Percentiles rank a stretch among this genome's conserved stretches.
phyloP scores from a whole-genome alignment of 495 filamentous ascomycete species.

The Penicillium cinerascens region DNA sequence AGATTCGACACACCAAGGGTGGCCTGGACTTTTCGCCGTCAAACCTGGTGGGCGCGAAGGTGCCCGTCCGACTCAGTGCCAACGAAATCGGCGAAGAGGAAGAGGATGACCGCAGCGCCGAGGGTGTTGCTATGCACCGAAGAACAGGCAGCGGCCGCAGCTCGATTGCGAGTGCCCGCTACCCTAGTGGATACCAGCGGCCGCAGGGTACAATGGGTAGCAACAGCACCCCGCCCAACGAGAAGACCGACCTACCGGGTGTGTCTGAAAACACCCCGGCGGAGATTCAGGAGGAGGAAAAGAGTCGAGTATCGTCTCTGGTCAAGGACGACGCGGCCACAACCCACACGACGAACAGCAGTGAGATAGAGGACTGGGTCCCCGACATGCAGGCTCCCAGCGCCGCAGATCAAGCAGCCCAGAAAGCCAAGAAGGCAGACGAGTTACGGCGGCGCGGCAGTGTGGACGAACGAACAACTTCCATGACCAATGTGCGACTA shows the following conservation, averaged over 20 bases:
- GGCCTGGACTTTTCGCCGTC: constrained; percentile 68
- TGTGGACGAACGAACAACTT: constrained; percentile 84
- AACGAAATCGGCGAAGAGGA: constrained; percentile 88
- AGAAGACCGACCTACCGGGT: constrained; percentile 48
- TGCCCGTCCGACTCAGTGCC: constrained; percentile 87
- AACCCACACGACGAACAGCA: constrained; percentile 29
- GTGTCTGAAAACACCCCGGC: constrained; percentile 52
- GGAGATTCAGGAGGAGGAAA: constrained; percentile 34
- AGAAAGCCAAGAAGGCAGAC: constrained; percentile 68
- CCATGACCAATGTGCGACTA: constrained; percentile 79
- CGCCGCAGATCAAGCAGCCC: constrained; percentile 44
- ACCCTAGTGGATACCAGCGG: constrained; percentile 50
- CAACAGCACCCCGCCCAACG: constrained; percentile 60
- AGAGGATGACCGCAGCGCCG: constrained; percentile 57
- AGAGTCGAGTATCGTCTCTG: constrained; percentile 37
- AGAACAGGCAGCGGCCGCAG: constrained; percentile 77
- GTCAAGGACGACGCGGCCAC: constrained; percentile 45
- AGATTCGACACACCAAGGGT: constrained; percentile 75
- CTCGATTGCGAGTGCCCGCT: constrained; percentile 66
- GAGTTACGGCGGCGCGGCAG: constrained; percentile 82
- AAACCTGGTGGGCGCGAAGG: constrained; percentile 70
- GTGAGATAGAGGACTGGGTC: constrained; percentile 52
- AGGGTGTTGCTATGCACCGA: constrained; percentile 58
- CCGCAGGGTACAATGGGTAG: constrained; percentile 63
- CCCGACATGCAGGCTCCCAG: constrained; percentile 50